phyloP scores from a whole-genome alignment of 75 land plant species.

The Larix kaempferi region DNA sequence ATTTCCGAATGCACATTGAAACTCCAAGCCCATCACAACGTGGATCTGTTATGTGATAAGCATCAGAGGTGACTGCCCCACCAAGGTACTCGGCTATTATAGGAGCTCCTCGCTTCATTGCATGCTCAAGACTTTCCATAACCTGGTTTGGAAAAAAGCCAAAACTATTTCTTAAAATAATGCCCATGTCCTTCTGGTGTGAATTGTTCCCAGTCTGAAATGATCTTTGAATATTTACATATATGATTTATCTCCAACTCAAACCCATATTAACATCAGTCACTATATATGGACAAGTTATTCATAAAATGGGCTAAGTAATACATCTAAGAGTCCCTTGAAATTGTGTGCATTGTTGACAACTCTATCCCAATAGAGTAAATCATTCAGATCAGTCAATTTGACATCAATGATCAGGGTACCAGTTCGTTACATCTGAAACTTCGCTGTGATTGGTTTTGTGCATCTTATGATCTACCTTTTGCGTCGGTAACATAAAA shows the following conservation, averaged over 20 bases:
- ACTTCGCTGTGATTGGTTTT: background rate
- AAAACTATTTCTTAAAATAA: background rate
- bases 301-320: background rate
- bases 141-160: constrained; percentile 20
- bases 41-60: constrained; percentile 60
- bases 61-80: constrained; percentile 53
- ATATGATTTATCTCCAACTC: background rate
- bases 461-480: background rate
- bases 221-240: background rate
- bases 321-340: no score
- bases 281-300: background rate
- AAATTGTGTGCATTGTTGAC: no score
- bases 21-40: constrained; percentile 57
- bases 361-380: no score
- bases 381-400: background rate
- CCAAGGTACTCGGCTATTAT: constrained; percentile 58
- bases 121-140: constrained; percentile 63
- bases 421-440: background rate
- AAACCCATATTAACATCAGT: background rate
- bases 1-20: constrained; percentile 34
- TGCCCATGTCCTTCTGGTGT: background rate
- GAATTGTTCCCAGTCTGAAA: background rate
- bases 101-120: constrained; percentile 45
- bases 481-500: background rate
- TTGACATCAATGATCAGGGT: background rate